phyloP scores from a whole-genome alignment of 2,329 filamentous ascomycete species.

The Ophiobolus disseminans region DNA sequence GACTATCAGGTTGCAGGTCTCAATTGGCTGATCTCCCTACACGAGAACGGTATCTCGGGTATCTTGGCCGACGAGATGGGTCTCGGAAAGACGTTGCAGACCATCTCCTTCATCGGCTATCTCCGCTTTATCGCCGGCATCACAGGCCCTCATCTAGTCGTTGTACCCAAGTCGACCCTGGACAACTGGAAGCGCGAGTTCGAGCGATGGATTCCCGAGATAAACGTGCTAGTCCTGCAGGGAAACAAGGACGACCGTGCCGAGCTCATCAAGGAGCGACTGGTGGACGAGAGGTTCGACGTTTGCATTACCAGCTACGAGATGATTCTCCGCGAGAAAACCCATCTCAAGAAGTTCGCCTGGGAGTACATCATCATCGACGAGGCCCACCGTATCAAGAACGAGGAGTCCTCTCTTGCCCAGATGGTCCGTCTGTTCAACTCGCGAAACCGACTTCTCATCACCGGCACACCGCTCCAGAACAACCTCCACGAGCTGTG shows the following conservation, averaged over 20 bases:
- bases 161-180: constrained; percentile 93
- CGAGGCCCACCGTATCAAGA: constrained; percentile 98
- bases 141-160: constrained; percentile 87
- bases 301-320: constrained; percentile 99
- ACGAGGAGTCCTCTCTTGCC: constrained; percentile 95
- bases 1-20: constrained; percentile 96
- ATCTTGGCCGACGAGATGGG: constrained; percentile 99
- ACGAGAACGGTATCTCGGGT: constrained; percentile 98
- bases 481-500: constrained; percentile 98
- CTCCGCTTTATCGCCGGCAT: constrained; percentile 89
- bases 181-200: constrained; percentile 99
- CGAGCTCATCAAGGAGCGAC: constrained; percentile 83
- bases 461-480: constrained; percentile 94
- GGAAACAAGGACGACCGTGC: constrained; percentile 94
- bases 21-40: constrained; percentile 96
- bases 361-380: constrained; percentile 99
- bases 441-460: constrained; percentile 91
- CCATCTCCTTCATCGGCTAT: constrained; percentile 95
- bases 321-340: constrained; percentile 96
- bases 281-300: constrained; percentile 95
- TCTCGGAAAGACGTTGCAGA: constrained; percentile 95
- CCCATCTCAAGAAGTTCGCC: constrained; percentile 93
- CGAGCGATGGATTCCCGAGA: constrained; percentile 89
- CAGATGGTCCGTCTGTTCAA: constrained; percentile 97
- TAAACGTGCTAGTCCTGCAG: constrained; percentile 91